phyloP scores from a whole-genome alignment of 2,329 filamentous ascomycete species.

The Phialophora verrucosa region DNA sequence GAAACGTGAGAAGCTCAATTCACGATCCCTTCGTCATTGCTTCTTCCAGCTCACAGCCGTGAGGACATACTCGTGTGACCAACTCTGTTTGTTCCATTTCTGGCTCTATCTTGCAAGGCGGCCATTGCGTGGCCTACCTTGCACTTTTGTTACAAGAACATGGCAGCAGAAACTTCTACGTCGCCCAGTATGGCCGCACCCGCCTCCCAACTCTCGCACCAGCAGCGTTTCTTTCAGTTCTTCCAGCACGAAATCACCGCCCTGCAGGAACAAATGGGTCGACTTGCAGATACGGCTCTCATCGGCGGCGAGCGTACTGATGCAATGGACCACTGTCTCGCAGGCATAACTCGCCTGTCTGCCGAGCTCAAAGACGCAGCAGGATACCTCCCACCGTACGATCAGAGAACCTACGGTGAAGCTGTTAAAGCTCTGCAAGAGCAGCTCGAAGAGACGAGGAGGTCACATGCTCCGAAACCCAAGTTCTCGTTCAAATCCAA shows the following conservation, averaged over 20 bases:
- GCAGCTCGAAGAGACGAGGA: constrained; percentile 73
- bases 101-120: neutral
- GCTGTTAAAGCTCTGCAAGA: constrained; percentile 81
- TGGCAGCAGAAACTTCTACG: neutral
- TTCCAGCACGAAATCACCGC: constrained; percentile 78
- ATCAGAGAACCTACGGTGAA: constrained; percentile 83
- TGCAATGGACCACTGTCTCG: constrained; percentile 79
- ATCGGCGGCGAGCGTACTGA: constrained; percentile 77
- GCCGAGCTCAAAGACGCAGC: constrained; percentile 84
- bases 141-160: neutral
- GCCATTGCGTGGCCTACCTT: neutral
- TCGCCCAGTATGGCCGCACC: constrained; percentile 20
- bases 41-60: neutral
- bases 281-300: constrained; percentile 66
- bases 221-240: constrained; percentile 82
- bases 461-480: constrained; percentile 71
- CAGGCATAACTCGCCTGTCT: constrained; percentile 78
- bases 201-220: constrained; percentile 52
- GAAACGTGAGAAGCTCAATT: neutral
- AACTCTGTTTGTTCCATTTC: neutral
- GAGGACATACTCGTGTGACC: neutral
- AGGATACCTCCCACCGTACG: constrained; percentile 83
- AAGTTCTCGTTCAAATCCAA: constrained; percentile 83
- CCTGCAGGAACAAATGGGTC: constrained; percentile 76
- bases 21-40: neutral